These are phyloP conservation scores for Starmerella stellata DNA, from an alignment of 805 yeast species.

Conservation along the genomic window DNA sequence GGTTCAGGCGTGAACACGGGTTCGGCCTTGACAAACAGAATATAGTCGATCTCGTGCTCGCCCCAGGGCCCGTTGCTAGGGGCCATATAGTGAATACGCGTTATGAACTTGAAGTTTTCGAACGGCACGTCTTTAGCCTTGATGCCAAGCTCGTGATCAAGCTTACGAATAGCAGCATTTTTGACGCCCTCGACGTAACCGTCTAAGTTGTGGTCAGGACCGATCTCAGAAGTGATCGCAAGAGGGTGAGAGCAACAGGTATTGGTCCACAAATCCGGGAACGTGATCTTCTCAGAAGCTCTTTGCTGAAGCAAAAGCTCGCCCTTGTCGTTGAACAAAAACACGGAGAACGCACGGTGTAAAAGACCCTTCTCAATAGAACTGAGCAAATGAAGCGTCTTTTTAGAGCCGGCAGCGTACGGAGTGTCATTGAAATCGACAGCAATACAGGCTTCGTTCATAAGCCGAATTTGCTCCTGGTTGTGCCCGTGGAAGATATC, in stretches of 20 bases:
- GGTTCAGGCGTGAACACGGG: slow-evolving; percentile 37
- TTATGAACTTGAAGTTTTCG: slow-evolving; percentile 59
- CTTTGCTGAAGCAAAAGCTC: slow-evolving; percentile 80
- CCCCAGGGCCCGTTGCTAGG: slow-evolving; percentile 74
- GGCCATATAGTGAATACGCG: slow-evolving; percentile 89
- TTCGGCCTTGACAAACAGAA: slow-evolving; percentile 50
- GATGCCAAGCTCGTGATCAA: slow-evolving; percentile 87
- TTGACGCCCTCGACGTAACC: slow-evolving; percentile 61
- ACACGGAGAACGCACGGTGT: slow-evolving; percentile 95
- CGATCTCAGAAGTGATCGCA: slow-evolving; percentile 66
- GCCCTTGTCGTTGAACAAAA: slow-evolving; percentile 61
- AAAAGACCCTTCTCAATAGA: slow-evolving; percentile 72
- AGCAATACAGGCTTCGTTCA: slow-evolving; percentile 94
- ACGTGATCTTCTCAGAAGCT: slow-evolving; percentile 90
- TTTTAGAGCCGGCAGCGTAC: slow-evolving; percentile 86
- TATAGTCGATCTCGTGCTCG: slow-evolving; percentile 94
- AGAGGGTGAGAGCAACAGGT: slow-evolving; percentile 98
- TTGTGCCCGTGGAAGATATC: slow-evolving; percentile 68
- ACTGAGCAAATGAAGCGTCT: slow-evolving; percentile 61
- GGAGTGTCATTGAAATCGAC: slow-evolving; percentile 75
- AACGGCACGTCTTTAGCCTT: slow-evolving; percentile 37
- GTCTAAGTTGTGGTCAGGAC: slow-evolving; percentile 31
- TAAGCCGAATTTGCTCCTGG: slow-evolving; percentile 78
- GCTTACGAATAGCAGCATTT: slow-evolving; percentile 77
- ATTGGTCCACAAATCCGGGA: slow-evolving; percentile 95